Base-by-base conservation (phyloP, 2,329 filamentous ascomycete genomes). In the Aspergillus ochraceus region DNA sequence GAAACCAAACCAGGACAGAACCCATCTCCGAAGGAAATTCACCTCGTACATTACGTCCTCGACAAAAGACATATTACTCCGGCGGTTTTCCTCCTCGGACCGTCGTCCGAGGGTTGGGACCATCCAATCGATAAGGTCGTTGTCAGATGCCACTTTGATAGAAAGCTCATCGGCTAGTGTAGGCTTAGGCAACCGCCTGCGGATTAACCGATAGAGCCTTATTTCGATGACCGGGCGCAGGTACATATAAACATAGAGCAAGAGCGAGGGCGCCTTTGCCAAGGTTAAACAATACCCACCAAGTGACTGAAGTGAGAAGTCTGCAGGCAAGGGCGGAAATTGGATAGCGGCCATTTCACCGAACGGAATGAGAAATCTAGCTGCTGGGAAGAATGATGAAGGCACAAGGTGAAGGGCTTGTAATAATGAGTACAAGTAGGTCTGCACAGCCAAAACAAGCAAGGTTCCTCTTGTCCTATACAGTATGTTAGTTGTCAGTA, bases 91-190 rank as follows among this genome's bases (percentile, higher is more conserved):
- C 60, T 79, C 76, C 51, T 75, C 72, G n/a, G 74, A 69, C 54
- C 74, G 71, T 47, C 76, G 74, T 3, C 76, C 76, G 6, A 78
- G 65, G 4, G 71, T 71, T 11, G 77, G 77, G 22, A 76, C 71
- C 46, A 77, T 76, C 77, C 77, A 79, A 55, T 79, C 77, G 49
- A 78, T 70, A 17, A 79, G 70, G 47, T 78, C 77, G 62, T 77
- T 77, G 47, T 79, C 76, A n/a, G 71, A 67, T 8, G 77, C 76
- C 58, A 79, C 76, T 54, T 73, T 70, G 55, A 79, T 70, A 8
- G 77, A 79, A 29, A 78, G 69, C 32, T 76, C 75, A 64, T 79
- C 76, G 12, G 76, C 75, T 8, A 72, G 64, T 32, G 66, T 71
- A 30, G 76, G 76, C 59, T 78, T 78, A n/a, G 76, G 76, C n/a